These are phyloP conservation scores for Plasmodium sp. DNA, from an alignment of 169 alveolate species.

Conservation along the genomic window DNA sequence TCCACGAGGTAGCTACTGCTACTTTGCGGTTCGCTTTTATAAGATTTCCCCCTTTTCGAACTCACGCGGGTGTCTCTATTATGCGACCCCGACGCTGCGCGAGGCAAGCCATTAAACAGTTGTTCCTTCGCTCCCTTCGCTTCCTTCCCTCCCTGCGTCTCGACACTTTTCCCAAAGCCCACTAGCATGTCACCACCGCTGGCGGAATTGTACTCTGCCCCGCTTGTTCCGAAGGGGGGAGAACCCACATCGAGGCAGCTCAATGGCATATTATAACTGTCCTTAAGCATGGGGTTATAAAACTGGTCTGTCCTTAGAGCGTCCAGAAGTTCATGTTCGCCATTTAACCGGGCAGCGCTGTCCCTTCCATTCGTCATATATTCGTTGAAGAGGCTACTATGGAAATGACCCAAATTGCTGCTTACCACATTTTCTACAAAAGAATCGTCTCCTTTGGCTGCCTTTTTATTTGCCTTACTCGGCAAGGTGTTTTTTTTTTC, in stretches of 20 bases:
- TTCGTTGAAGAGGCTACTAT: background rate
- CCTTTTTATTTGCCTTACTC: background rate
- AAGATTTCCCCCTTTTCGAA: background rate
- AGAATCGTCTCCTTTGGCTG: background rate
- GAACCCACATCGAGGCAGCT: background rate
- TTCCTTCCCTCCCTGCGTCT: background rate
- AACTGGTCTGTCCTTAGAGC: background rate
- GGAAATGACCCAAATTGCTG: background rate
- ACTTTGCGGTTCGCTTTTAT: background rate
- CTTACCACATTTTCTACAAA: background rate
- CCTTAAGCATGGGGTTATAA: background rate
- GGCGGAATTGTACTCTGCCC: background rate
- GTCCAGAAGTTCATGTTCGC: background rate
- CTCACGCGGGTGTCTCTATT: background rate
- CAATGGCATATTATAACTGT: background rate
- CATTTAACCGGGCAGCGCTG: background rate
- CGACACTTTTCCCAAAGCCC: background rate
- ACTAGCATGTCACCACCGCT: background rate
- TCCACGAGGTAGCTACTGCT: background rate
- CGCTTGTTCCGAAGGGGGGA: background rate
- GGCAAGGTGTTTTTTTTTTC: background rate
- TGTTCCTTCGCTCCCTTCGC: background rate
- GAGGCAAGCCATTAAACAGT: background rate
- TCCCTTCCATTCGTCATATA: background rate
- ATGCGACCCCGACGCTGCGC: background rate